A percentile compares a stretch with the other conserved stretches of the same genome.
Evolutionary conservation across 441 rosid species (phyloP).

Genomic region (Erodium moschatum): DNA sequence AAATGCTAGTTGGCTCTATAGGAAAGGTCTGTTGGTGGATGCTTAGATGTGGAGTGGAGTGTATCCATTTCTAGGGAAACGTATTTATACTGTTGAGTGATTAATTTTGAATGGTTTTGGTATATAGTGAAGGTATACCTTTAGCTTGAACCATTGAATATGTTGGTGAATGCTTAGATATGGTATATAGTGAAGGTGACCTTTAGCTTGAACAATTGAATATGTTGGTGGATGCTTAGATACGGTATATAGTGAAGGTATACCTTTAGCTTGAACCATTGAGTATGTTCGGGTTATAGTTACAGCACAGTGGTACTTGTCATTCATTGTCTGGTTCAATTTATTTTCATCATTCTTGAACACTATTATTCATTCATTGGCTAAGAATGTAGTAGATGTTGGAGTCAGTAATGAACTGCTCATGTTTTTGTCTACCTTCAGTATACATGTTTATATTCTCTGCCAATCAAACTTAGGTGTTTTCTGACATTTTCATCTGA

Average conservation of each 20-base stretch:
- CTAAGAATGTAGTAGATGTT: neutral
- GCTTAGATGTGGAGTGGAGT: neutral
- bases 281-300: neutral
- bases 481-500: slow-evolving; percentile 16
- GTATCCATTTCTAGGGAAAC: neutral
- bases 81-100: neutral
- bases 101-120: neutral
- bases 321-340: neutral
- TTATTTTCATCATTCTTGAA: neutral
- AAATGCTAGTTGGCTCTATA: slow-evolving; percentile 1
- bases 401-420: neutral
- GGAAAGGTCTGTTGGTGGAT: neutral
- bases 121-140: neutral
- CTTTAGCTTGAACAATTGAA: neutral
- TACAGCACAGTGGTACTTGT: neutral
- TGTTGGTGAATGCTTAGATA: too few species aligned
- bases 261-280: neutral
- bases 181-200: neutral
- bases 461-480: neutral
- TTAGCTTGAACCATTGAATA: neutral
- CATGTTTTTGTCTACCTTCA: neutral
- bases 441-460: neutral
- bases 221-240: too few species aligned
- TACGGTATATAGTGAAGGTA: neutral
- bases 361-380: neutral